These are phyloP conservation scores for Malus hybrid DNA, from an alignment of 331 rosid species.

Conservation along the genomic window DNA sequence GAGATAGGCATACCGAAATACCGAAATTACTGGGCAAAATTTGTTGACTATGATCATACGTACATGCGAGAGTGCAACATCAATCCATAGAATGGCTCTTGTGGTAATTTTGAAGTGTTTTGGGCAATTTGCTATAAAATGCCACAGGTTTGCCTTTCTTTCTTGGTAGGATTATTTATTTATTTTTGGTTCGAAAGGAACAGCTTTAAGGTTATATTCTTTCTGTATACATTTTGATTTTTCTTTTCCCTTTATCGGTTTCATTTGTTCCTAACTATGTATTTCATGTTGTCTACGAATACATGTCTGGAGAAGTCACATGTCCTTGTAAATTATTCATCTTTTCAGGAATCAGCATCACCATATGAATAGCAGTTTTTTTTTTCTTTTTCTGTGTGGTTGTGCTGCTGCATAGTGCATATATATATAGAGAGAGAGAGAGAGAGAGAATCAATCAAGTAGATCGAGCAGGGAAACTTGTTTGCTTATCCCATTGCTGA, in stretches of 20 bases:
- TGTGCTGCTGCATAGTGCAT: not conserved
- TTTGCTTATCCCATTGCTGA: too few species aligned
- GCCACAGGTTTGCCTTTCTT: conserved; percentile 37
- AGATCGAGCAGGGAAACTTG: too few species aligned
- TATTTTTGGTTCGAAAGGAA: conserved; percentile 17
- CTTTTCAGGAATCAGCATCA: not conserved
- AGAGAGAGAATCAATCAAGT: too few species aligned
- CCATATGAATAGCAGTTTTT: not conserved
- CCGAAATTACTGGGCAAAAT: conserved; percentile 64
- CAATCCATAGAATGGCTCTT: conserved; percentile 47
- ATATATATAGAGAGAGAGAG: too few species aligned
- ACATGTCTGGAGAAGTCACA: conserved; percentile 26
- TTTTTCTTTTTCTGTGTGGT: not conserved
- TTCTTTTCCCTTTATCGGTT: not conserved
- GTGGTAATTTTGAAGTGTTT: conserved; percentile 21
- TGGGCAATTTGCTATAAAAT: conserved; percentile 20
- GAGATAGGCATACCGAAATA: conserved; percentile 93
- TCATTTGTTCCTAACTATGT: conserved; percentile 3
- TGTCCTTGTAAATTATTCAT: conserved; percentile 6
- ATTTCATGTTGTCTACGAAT: conserved; percentile 14
- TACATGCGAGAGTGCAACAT: conserved; percentile 92
- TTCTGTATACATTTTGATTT: conserved; percentile 37
- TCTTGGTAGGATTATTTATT: conserved; percentile 22
- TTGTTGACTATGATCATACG: conserved; percentile 57
- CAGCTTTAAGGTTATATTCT: conserved; percentile 41